Percentiles rank a stretch among this genome's conserved stretches.
phyloP scores from a whole-genome alignment of 2,329 filamentous ascomycete genomes.

The Colletotrichum truncatum region DNA sequence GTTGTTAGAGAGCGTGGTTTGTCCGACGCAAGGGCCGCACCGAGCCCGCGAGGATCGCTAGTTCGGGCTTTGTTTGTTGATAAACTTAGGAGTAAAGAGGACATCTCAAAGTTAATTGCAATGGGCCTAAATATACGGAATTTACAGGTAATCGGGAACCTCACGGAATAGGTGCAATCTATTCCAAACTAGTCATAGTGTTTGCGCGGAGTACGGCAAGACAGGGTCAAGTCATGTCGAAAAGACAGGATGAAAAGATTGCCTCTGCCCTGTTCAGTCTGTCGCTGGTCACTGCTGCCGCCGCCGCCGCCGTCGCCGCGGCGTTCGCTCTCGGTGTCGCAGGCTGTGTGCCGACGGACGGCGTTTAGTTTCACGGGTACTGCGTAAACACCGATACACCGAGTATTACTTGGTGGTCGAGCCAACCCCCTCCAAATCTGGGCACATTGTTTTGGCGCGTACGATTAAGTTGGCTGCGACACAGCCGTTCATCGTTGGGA shows the following conservation, averaged over 20 bases:
- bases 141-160: too few relatives aligned
- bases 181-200: too few relatives aligned
- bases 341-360: background rate
- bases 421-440: background rate
- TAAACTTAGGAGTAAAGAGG: too few relatives aligned
- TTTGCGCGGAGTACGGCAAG: too few relatives aligned
- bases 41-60: background rate
- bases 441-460: background rate
- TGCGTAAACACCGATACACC: background rate
- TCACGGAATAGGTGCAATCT: too few relatives aligned
- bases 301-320: background rate
- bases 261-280: background rate
- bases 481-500: conserved; percentile 1
- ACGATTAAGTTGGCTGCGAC: background rate
- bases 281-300: background rate
- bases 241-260: background rate
- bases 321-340: background rate
- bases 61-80: too few relatives aligned
- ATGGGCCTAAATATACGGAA: too few relatives aligned
- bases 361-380: background rate
- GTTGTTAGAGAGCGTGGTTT: too few relatives aligned
- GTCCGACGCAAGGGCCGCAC: background rate
- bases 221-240: too few relatives aligned
- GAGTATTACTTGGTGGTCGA: background rate
- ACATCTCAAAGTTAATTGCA: too few relatives aligned